Evolutionary conservation across 495 filamentous ascomycete genomes (phyloP).

Genomic region (Massariosphaeria phaeospora): DNA sequence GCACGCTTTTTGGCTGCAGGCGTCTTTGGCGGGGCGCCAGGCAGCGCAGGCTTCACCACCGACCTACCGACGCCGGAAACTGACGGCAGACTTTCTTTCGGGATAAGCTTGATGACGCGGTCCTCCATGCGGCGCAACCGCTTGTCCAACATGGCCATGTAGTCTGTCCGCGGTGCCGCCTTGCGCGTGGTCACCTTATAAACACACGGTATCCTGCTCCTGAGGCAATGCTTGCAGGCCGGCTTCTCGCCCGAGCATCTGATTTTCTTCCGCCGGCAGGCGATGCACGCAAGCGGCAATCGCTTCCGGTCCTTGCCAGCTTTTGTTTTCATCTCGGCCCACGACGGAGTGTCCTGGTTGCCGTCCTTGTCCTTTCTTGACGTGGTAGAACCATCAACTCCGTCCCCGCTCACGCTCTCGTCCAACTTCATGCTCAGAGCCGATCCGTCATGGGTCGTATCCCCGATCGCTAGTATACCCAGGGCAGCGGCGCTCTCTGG

Average conservation of each 20-base stretch:
- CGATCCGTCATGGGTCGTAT: conserved; percentile 22
- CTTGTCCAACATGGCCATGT: conserved; percentile 99
- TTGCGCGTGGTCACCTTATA: conserved; percentile 96
- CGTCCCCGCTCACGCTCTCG: conserved; percentile 22
- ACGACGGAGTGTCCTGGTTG: conserved; percentile 59
- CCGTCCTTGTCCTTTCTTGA: conserved; percentile 51
- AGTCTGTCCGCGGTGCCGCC: conserved; percentile 92
- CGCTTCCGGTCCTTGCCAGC: conserved; percentile 95
- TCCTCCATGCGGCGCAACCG: conserved; percentile 84
- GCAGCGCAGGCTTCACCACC: conserved; percentile 71
- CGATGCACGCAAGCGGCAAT: conserved; percentile 89
- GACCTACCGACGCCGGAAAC: conserved; percentile 63
- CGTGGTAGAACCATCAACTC: conserved; percentile 16
- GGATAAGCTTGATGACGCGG: conserved; percentile 91
- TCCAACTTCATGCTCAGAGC: conserved; percentile 22
- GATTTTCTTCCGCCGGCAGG: conserved; percentile 95
- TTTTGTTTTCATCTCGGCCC: conserved; percentile 96
- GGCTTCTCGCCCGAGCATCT: conserved; percentile 97
- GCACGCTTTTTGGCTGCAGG: conserved; percentile 67
- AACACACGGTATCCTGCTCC: conserved; percentile 93
- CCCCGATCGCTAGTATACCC: conserved; percentile 18
- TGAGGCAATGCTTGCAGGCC: conserved; percentile 91
- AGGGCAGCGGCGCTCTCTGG: conserved; percentile 25
- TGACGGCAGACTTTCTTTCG: conserved; percentile 66
- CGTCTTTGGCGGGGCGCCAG: conserved; percentile 52